Base-by-base conservation (phyloP, 768 basidiomycete species). In the Lepiota brunneoincarnata region DNA sequence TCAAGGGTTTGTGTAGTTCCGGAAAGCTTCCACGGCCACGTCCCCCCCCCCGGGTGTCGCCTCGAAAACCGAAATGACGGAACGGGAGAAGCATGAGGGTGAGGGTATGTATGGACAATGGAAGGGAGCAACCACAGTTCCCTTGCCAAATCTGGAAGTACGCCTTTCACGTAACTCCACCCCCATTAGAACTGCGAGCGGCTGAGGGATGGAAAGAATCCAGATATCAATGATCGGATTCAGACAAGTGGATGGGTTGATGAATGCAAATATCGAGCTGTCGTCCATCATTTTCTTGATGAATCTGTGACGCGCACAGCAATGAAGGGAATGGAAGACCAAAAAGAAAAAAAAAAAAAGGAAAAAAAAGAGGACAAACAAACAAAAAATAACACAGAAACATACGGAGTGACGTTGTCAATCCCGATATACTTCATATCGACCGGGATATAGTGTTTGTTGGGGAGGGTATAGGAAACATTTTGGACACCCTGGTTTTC, bases 391-490 rank as follows among this genome's bases (percentile, higher is more conserved):
- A 51, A 36, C 38, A 38, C 55, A 55, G 38, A 61, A 26, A 68
- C 68, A 72, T 64, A 87, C 85, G 85, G 84, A 2, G 81, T 82
- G 36, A 79, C 59, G 63, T 92, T 91, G 60, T 90, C 87, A 7
- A 88, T 65, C 2, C 81, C 83, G 40, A 88, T 71, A 56, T 90
- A 91, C 49, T 69, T 70, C 84, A 93, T 87, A 67, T 91, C 83
- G 43, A 94, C 91, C 0, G 91, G 89, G 60, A 97, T 81, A 68
- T 96, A 98, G 65, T 97, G 95, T 72, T 94, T 92, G 76, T 98
- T 98, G 1, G 96, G 95, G 2, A 97, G 77, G 39, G 72, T 69
- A 70, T 96, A 97, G 12, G 78, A 76, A 28, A 91, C 87, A 2
- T 69, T 69, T 39, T 76, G 65, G 11, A 97, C 75, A 2, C 72